Evolutionary conservation across 306 rosid species (phyloP), one percentile per base, ranked within the genome.

Genomic region (Trichosanthes truncata): DNA sequence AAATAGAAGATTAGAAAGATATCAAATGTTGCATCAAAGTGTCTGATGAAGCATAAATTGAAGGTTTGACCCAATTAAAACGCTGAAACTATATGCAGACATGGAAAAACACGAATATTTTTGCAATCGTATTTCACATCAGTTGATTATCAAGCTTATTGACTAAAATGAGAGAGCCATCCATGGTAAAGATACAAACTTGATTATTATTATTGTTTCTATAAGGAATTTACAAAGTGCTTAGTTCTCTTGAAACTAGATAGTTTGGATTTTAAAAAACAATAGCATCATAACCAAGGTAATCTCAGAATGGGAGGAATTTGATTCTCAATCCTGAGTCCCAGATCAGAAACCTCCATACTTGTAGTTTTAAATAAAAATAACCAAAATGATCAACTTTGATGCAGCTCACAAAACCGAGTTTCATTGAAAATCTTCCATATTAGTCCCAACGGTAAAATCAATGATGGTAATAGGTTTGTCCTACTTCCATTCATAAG

Each of bases 401-500:
- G 21, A 71, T 2, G 9, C 36, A 71, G 31, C 35, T 71, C 52
- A 43, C 4, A 18, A 23, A 41, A 72, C 57, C 21, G 3, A 46
- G 76, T 69, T 43, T 45, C 21, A 41, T 72, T 15, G 12, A 72
- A 12, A 40, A 69, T n/a, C 33, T 43, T 69, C 18, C 53, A 41
- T 69, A 17, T 41, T 0, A 7, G 20, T 41, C 18, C 52, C 59
- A 72, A 72, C 57, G 15, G 29, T 31, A 31, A 74, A 29, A 49
- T 74, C 78, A 74, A 10, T 26, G 45, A 25, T 46, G 4, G 53
- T 48, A 74, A 48, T 17, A 74, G 41, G 59, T 17, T 73, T 7
- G 52, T 49, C 78, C 25, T 46, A 74, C 43, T 74, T 74, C 61
- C 43, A 77, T 40, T 76, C 67, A 14, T 21, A 38, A 38, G 78